A percentile compares a stretch with the other conserved stretches of the same genome.
phyloP scores from a whole-genome alignment of 129 eudicot genomes.

The carrot (Daucus carota) region DH1_v3.0 NC_030385.2:8358001-8358500 shows the following conservation, averaged over 20 bases:
- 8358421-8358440: too few species aligned
- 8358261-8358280: not conserved
- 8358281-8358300: not conserved
- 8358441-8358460: not conserved
- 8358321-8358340: not conserved
- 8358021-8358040: conserved; percentile 8
- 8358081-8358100: not conserved
- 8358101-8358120: conserved; percentile 1
- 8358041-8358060: not conserved
- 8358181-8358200: not conserved
- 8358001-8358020: conserved; percentile 60
- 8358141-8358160: not conserved
- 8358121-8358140: not conserved
- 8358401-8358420: too few species aligned
- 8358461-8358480: not conserved
- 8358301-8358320: not conserved
- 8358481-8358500: too few species aligned
- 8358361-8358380: too few species aligned
- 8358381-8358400: too few species aligned
- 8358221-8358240: not conserved
- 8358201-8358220: not conserved
- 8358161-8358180: conserved; percentile 1
- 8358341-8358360: too few species aligned
- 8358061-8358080: conserved; percentile 3
- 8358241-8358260: not conserved